A percentile compares a stretch with the other conserved stretches of the same genome.
These are phyloP conservation scores for Schizochytrium sp. DNA, from an alignment of 108 stramenopile genomes.

Conservation along the genomic window DNA sequence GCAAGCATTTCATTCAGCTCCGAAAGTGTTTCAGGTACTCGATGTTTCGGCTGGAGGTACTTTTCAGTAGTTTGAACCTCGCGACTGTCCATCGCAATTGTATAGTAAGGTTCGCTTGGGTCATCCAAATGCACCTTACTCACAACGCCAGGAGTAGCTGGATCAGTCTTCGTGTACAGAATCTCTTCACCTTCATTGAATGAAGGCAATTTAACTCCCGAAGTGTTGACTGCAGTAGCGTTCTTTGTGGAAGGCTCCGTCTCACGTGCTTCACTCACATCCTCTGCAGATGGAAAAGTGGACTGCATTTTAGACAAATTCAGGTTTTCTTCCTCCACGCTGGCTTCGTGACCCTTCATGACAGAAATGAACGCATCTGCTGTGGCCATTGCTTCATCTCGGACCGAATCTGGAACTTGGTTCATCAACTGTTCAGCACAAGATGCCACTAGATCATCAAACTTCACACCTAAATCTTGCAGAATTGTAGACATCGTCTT, in stretches of 20 bases:
- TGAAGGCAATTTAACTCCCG: not conserved
- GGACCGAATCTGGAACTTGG: not conserved
- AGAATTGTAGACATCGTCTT: not conserved
- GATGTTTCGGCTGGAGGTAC: not conserved
- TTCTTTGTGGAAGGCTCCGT: not conserved
- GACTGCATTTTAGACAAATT: no score
- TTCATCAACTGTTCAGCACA: not conserved
- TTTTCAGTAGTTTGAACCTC: conserved; percentile 46
- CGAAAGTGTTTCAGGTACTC: not conserved
- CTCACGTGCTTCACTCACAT: not conserved
- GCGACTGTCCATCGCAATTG: not conserved
- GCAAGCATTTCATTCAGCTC: conserved; percentile 14
- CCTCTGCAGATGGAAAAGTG: no score
- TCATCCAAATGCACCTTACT: conserved; percentile 28
- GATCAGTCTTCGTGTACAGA: not conserved
- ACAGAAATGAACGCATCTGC: conserved; percentile 35
- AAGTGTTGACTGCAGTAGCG: not conserved
- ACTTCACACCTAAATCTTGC: not conserved
- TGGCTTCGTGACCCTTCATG: conserved; percentile 28
- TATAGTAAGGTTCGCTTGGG: conserved; percentile 41
- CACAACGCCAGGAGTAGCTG: not conserved
- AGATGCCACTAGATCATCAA: not conserved
- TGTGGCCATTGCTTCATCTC: not conserved
- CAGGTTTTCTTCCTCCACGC: not conserved
- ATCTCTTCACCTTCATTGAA: conserved; percentile 53